Conservation (phyloP, 140 eudicot genomes). For the Cichorium intybus region DNA sequence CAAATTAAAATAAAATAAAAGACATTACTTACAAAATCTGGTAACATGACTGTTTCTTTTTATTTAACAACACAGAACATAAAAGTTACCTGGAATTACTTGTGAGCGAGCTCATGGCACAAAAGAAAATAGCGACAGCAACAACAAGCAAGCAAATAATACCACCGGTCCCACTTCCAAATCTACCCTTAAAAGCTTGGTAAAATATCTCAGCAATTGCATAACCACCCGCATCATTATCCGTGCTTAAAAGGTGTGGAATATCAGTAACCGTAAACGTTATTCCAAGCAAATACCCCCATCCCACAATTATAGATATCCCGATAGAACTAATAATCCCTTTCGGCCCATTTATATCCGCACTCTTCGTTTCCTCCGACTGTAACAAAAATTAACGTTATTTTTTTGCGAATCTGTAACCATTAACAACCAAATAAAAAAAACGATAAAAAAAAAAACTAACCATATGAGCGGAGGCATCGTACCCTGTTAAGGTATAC, state of each 20-base stretch:
- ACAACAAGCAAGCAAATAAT: conserved; percentile 74
- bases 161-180: conserved; percentile 86
- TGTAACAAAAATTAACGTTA: conserved; percentile 34
- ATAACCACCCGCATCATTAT: conserved; percentile 89
- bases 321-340: conserved; percentile 96
- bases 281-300: conserved; percentile 92
- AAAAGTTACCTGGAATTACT: conserved; percentile 89
- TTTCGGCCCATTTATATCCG: conserved; percentile 91
- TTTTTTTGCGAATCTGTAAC: too few species aligned
- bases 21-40: not conserved
- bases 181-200: conserved; percentile 74
- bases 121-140: conserved; percentile 89
- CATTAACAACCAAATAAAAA: not conserved
- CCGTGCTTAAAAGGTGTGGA: conserved; percentile 46
- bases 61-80: not conserved
- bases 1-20: not conserved
- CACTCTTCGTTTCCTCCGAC: conserved; percentile 95
- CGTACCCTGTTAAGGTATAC: conserved; percentile 89
- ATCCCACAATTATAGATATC: conserved; percentile 83
- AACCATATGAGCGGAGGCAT: conserved; percentile 99
- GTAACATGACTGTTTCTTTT: too few species aligned
- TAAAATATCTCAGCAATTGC: conserved; percentile 92
- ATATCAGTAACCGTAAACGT: conserved; percentile 85
- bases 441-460: conserved; percentile 25
- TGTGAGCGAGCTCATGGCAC: conserved; percentile 96